A percentile compares a stretch with the other conserved stretches of the same genome.
phyloP scores from a whole-genome alignment of 257 asterid genomes.

The Solanum habrochaites region DNA sequence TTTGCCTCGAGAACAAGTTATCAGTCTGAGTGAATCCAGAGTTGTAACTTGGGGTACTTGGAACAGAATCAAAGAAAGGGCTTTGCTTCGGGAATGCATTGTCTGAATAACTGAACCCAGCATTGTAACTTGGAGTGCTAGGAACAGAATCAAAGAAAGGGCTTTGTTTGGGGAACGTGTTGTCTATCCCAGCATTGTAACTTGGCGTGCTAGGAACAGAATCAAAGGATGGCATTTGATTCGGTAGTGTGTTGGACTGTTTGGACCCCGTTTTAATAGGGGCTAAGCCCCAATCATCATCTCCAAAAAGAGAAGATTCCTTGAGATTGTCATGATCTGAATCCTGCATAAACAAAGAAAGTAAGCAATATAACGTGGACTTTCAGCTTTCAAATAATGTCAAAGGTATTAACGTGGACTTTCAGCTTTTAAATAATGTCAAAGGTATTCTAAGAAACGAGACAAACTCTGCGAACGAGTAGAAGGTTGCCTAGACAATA shows the following conservation, averaged over 20 bases:
- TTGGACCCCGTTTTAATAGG: slow-evolving; percentile 59
- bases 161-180: slow-evolving; percentile 15
- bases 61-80: slow-evolving; percentile 24
- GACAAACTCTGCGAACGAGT: not conserved
- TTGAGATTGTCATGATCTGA: slow-evolving; percentile 27
- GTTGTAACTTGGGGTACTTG: slow-evolving; percentile 18
- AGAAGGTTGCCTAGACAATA: not conserved
- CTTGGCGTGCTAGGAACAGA: slow-evolving; percentile 84
- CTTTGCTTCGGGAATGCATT: slow-evolving; percentile 6
- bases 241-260: slow-evolving; percentile 10
- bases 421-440: slow-evolving; percentile 3
- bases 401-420: not conserved
- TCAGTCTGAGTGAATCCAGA: slow-evolving; percentile 7
- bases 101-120: slow-evolving; percentile 17
- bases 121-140: slow-evolving; percentile 28
- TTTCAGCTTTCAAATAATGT: slow-evolving; percentile 1
- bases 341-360: slow-evolving; percentile 32
- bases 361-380: not conserved
- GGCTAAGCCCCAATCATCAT: slow-evolving; percentile 63
- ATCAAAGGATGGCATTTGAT: slow-evolving; percentile 45
- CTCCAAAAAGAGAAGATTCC: slow-evolving; percentile 44
- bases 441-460: not conserved
- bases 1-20: slow-evolving; percentile 21
- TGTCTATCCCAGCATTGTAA: slow-evolving; percentile 22
- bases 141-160: slow-evolving; percentile 74